Base-by-base conservation (phyloP, 441 rosid genomes). In the Populus hybrid region DNA sequence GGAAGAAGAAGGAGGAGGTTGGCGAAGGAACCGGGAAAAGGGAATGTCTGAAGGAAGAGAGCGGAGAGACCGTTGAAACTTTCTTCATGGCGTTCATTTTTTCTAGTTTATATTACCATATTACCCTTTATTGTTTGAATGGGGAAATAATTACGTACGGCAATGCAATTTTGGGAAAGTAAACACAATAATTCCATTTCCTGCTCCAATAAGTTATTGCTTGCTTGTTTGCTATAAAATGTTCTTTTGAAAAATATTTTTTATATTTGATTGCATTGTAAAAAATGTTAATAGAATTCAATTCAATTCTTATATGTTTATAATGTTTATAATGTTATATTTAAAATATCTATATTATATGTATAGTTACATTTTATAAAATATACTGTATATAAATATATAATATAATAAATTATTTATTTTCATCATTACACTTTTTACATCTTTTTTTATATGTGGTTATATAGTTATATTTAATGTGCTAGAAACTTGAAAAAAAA, bases 11-110 rank as follows among this genome's bases (percentile, higher is more conserved):
- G 10, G 16, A 35, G 69, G 79, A 74, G 54, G 67, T 30, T 23
- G 77, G 73, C 79, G 79, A 80, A 71, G 23, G 69, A 85, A 81
- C 81, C 85, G 82, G 83, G 80, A 80, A 80, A 82, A 23, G 8
- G 61, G 82, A 66, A 36, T 61, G 8, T 3, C 18, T 0, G 64
- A n/a, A 61, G 20, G 12, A 36, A 36, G 10, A 23, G 20, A 28
- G 20, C 10, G 10, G 63, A 9, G 73, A 21, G 34, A 24, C 54
- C 57, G 69, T 70, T 46, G 77, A 73, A 73, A 50, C 8, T 35
- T 73, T 78, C 76, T 35, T 21, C 1, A 24, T 38, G 35, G 32
- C 18, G 10, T 67, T 57, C n/a, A 26, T 3, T 59, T 21, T 61
- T 8, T 70, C 10, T 40, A 54, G 9, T 70, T 70, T 70, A 0